phyloP scores from a whole-genome alignment of 2,329 filamentous ascomycete species.

The Plectosphaerella plurivora region DNA sequence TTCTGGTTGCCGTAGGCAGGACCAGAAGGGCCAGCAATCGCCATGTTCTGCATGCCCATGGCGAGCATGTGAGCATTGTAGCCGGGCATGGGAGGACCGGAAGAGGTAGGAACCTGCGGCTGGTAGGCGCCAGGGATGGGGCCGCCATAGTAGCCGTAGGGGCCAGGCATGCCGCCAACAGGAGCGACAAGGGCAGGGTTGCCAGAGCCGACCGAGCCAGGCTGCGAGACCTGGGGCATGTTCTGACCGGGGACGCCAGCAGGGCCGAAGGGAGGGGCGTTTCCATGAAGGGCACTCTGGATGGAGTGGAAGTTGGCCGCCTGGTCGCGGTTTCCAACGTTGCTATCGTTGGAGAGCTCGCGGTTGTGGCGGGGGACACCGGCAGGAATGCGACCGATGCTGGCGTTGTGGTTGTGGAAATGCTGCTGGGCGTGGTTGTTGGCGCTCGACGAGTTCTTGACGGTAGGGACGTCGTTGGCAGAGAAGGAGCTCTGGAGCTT shows the following conservation, averaged over 20 bases:
- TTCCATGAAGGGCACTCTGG: slow-evolving; percentile 73
- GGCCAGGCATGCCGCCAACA: neutral
- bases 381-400: slow-evolving; percentile 72
- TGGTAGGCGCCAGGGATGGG: slow-evolving; percentile 71
- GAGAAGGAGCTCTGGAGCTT: slow-evolving; percentile 88
- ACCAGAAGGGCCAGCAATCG: slow-evolving; percentile 25
- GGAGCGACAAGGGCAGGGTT: neutral
- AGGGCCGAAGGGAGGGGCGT: slow-evolving; percentile 74
- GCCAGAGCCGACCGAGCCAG: neutral
- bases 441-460: slow-evolving; percentile 63
- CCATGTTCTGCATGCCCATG: slow-evolving; percentile 65
- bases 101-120: slow-evolving; percentile 71
- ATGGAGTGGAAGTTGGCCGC: slow-evolving; percentile 51
- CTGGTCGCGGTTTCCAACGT: slow-evolving; percentile 37
- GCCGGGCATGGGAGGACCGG: slow-evolving; percentile 47
- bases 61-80: slow-evolving; percentile 54
- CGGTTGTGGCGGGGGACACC: slow-evolving; percentile 68
- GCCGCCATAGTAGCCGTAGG: slow-evolving; percentile 14
- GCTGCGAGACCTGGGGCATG: neutral
- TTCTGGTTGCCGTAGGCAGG: slow-evolving; percentile 51
- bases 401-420: slow-evolving; percentile 76
- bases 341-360: slow-evolving; percentile 57
- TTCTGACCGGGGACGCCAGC: slow-evolving; percentile 20
- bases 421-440: slow-evolving; percentile 60
- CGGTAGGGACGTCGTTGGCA: slow-evolving; percentile 79